phyloP scores from a whole-genome alignment of 2,329 filamentous ascomycete species.

The Fusarium agapanthi region DNA sequence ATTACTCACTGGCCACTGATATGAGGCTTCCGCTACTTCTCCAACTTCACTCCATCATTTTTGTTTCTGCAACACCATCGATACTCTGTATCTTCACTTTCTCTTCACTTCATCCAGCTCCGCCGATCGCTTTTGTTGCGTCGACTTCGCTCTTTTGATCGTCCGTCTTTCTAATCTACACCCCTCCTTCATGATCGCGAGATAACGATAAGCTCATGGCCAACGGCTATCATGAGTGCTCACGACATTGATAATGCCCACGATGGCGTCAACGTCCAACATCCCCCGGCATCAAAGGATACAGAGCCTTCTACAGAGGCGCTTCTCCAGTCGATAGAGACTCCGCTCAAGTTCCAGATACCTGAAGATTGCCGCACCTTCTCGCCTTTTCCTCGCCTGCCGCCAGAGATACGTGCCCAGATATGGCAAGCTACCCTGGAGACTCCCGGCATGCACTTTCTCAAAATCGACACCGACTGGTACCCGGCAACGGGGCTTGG shows the following conservation, averaged over 20 bases:
- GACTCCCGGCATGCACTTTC: conserved; percentile 49
- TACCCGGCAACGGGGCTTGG: conserved; percentile 15
- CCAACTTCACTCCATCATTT: conserved; percentile 16
- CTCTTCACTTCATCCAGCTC: background rate
- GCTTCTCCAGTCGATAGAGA: background rate
- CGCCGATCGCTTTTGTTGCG: background rate
- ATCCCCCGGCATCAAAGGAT: background rate
- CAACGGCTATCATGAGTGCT: conserved; percentile 32
- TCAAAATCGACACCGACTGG: conserved; percentile 41
- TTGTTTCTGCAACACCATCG: conserved; percentile 23
- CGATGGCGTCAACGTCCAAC: background rate
- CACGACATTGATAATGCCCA: conserved; percentile 9
- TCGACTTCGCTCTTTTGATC: background rate
- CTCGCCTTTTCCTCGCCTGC: conserved; percentile 45
- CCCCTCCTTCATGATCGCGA: conserved; percentile 30
- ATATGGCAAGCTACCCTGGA: conserved; percentile 47
- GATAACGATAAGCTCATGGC: conserved; percentile 33
- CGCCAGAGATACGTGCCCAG: conserved; percentile 47
- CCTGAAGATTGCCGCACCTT: conserved; percentile 46
- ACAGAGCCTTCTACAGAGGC: background rate
- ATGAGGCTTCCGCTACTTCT: conserved; percentile 18
- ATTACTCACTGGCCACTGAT: background rate
- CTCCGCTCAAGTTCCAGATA: conserved; percentile 44
- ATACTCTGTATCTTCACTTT: conserved; percentile 29
- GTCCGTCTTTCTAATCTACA: background rate